Percentiles rank a stretch among this genome's conserved stretches.
These are phyloP conservation scores for Linum lewisii DNA, from an alignment of 345 rosid species.

Conservation along the genomic window DNA sequence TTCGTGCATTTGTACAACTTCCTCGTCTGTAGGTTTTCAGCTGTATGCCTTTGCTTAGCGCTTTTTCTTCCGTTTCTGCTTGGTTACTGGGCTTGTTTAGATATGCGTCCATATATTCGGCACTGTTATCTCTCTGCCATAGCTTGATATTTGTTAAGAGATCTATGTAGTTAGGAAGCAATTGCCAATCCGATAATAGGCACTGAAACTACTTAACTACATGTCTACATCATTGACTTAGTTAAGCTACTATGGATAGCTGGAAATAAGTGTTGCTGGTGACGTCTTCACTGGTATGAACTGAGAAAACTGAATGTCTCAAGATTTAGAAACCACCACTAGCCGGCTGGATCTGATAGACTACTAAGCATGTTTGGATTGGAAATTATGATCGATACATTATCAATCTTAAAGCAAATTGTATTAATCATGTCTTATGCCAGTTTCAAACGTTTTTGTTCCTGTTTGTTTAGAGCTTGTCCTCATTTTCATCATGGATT, in stretches of 20 bases:
- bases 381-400: neutral
- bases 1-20: neutral
- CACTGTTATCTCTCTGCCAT: neutral
- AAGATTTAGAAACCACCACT: too few relatives aligned
- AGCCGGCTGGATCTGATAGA: too few relatives aligned
- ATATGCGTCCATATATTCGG: neutral
- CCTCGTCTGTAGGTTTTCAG: neutral
- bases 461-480: neutral
- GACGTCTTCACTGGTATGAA: neutral
- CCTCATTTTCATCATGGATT: constrained; percentile 2
- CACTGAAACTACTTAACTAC: neutral
- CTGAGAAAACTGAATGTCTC: too few relatives aligned
- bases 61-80: neutral
- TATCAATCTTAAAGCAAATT: neutral
- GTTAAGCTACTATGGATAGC: neutral
- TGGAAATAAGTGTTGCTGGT: neutral
- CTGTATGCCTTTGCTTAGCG: neutral
- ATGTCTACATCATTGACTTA: neutral
- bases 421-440: neutral
- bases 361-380: too few relatives aligned
- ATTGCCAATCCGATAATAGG: neutral
- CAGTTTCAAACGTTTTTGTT: neutral
- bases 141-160: neutral
- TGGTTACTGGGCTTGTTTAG: neutral
- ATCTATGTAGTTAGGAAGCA: neutral